Base-by-base conservation (phyloP, 495 filamentous ascomycete genomes). In the Oidiodendron maius region DNA sequence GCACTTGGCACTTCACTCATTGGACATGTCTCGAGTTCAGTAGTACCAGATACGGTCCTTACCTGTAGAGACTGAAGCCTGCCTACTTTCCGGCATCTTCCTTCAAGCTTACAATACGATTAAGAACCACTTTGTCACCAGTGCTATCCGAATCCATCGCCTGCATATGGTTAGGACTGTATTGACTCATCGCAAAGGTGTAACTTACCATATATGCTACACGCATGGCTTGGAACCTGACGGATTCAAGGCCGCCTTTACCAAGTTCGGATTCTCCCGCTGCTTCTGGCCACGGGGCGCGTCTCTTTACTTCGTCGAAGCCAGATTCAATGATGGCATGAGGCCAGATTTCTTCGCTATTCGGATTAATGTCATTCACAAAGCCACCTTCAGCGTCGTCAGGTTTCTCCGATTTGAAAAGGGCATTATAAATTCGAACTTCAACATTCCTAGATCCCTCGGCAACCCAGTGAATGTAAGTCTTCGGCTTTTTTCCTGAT, bases 151-250 rank as follows among this genome's bases (percentile, higher is more conserved):
- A 76, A 62, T 98, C 93, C 61, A 95, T 64, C 28, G 81, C 71
- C 57, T 60, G n/a, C 8, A n/a, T 32, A 36, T 20, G 42, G 23
- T 59, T 48, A 56, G 46, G 61, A 66, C 23, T 12, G 20, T 3
- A 26, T 24, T 16, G 16, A 10, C n/a, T n/a, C 1, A 6, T 21
- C 15, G 9, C 4, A 36, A 10, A 16, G 64, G 63, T 59, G 3
- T 17, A 8, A 40, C 50, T 50, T 50, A 57, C 53, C 75, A 90
- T 96, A 63, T 96, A 98, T 11, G 81, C 93, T 41, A 91, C 83
- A 16, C 94, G 77, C 77, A 96, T 80, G 11, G 80, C 93, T 70
- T 98, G 94, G 76, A 98, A 98, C 16, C 94, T 72, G 1, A 96
- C 83, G 39, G 77, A 83, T 64, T 91, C 85, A 0, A 75, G 76